phyloP scores from a whole-genome alignment of 169 alveolate genomes.

The Cytauxzoon felis region DNA sequence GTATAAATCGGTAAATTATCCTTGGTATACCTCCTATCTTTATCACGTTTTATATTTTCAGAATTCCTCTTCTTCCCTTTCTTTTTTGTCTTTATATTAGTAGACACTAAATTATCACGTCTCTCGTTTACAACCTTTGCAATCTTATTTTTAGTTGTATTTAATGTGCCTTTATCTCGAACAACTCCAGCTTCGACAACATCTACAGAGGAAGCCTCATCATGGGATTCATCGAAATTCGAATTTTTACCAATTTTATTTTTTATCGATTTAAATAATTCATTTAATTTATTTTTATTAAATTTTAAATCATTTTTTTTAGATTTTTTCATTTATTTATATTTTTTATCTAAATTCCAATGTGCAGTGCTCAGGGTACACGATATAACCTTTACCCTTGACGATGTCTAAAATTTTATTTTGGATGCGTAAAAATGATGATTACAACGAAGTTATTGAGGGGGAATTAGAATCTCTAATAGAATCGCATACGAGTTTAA shows the following conservation, averaged over 20 bases:
- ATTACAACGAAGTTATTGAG: constrained; percentile 55
- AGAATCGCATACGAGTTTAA: not conserved
- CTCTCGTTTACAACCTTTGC: not conserved
- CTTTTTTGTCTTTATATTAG: constrained; percentile 5
- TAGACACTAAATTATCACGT: not conserved
- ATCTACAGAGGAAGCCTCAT: constrained; percentile 5
- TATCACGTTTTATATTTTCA: constrained; percentile 22
- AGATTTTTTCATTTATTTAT: not conserved
- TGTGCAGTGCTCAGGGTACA: not conserved
- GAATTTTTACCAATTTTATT: constrained; percentile 1
- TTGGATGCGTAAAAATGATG: constrained; percentile 52
- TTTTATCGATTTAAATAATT: not conserved
- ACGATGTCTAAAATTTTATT: constrained; percentile 37
- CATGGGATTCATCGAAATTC: constrained; percentile 31
- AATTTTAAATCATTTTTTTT: not conserved
- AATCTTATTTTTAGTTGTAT: not conserved
- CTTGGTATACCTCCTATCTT: constrained; percentile 5
- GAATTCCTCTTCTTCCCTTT: constrained; percentile 9
- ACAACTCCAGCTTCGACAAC: too few species aligned
- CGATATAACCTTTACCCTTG: not conserved
- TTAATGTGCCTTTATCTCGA: not conserved
- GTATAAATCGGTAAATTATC: constrained; percentile 74
- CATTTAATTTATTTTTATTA: not conserved
- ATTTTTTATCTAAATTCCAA: not conserved
- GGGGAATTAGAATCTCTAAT: constrained; percentile 46